Base-by-base conservation (phyloP, 345 rosid species). In the Psidium guajava region DNA sequence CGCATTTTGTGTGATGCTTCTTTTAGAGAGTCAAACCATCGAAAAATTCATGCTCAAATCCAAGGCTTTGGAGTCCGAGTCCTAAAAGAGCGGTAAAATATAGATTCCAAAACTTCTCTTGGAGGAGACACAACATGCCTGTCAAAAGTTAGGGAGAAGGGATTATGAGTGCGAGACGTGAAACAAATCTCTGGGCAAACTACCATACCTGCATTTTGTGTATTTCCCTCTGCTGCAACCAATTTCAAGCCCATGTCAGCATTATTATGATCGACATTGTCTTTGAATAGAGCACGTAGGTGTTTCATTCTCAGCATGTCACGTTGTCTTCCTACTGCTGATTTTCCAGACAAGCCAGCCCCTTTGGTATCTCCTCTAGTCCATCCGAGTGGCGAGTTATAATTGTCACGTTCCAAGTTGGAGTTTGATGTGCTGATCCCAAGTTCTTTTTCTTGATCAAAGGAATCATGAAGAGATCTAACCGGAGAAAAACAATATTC, bases 1-100 rank as follows among this genome's bases (percentile, higher is more conserved):
- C 47, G 20, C 24, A 69, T 36, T 32, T 32, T 47, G 4, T 16
- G 77, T 18, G 57, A 64, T 82, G 83, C 80, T 11, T 59, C 77
- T 58, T 85, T 88, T 90, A 93, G 80, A 84, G 89, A 83, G 82
- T 89, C 89, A 94, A 90, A 84, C 95, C 93, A n/a, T 83, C 82
- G 92, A 93, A 95, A 91, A 95, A 95, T 85, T 94, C 95, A 90
- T 92, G 89, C 53, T 88, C 90, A 36, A 89, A 89, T 16, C 95
- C 98, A 85, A 92, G 86, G 87, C 85, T 90, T 49, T 83, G 87
- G 82, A 94, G 86, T 85, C 95, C 97, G 91, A 91, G 87, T 84
- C 93, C 97, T 84, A 93, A 82, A 86, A 95, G 92, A 73, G 91
- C 87, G 77, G 89, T 87, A 81, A 88, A 85, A 81, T 85, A 89